Base-by-base conservation (phyloP, 1,139 yeast species). In the Sugiyamaella sp. region DNA sequence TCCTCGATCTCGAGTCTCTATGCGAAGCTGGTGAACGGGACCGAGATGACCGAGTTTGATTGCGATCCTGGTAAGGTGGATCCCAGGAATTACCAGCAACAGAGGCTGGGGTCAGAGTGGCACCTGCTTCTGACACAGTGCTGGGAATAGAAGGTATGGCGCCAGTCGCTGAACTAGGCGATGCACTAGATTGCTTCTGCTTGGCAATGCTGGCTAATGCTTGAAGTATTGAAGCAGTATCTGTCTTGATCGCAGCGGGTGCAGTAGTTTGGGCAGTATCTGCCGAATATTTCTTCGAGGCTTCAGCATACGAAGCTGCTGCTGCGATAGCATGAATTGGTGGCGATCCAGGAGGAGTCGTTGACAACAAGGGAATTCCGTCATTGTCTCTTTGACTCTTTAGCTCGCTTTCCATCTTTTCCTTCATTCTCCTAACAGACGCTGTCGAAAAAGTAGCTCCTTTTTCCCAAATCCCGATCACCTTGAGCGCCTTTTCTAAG, bases 391-490 rank as follows among this genome's bases (percentile, higher is more conserved):
- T 43, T n/a, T 46, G 51, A 17, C 25, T 47, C 20, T 12, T 25
- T 40, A 40, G 12, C 37, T 22, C 40, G 9, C 47, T 55, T n/a
- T 46, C 43, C 39, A 53, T 24, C 49, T 57, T 55, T 19, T 56
- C 58, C 32, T 54, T 50, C 69, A 51, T 79, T 20, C 78, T 70
- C 52, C 77, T 72, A 57, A 91, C 74, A 38, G 78, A 73, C 43
- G 77, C 77, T 42, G 79, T 78, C 52, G 78, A 76, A 71, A 93
- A 93, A 14, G 97, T 86, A 49, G 82, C 84, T 33, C 93, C 87
- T 61, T 89, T 82, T 64, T 84, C 89, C 99, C 99, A 93, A 65
- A 93, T 91, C 60, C 89, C 96, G 62, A 93, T 80, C 63, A 93
- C 78, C 71, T 90, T 91, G 66, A 83, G 77, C 62, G 90, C 82